A percentile compares a stretch with the other conserved stretches of the same genome.
Conservation (phyloP, 805 yeast genomes). For the Yamadazyma nakazawae region DNA sequence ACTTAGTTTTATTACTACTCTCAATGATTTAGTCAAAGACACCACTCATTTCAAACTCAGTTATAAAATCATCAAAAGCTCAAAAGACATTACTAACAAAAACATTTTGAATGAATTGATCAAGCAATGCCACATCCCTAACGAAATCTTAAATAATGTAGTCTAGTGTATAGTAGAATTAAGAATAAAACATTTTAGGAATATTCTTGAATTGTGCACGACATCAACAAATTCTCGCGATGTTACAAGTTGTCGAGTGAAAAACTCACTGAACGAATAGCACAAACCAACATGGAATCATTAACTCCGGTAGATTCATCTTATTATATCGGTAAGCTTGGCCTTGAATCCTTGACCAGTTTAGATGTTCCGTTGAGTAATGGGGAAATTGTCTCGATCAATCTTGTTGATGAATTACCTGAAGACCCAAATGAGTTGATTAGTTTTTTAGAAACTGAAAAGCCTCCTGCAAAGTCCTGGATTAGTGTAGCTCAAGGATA, state of each 20-base stretch:
- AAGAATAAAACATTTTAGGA: no score
- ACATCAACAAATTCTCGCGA: constrained; percentile 4
- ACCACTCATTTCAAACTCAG: background rate
- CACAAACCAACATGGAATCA: constrained; percentile 3
- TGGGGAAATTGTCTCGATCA: constrained; percentile 80
- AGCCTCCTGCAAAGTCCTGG: constrained; percentile 78
- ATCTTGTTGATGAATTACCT: constrained; percentile 76
- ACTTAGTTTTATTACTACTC: background rate
- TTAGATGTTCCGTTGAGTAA: constrained; percentile 74
- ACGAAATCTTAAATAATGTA: constrained; percentile 8
- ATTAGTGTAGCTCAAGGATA: constrained; percentile 78
- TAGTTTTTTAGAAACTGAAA: constrained; percentile 75
- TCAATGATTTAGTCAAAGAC: background rate
- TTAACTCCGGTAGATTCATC: constrained; percentile 22
- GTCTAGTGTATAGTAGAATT: background rate
- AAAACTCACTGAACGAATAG: constrained; percentile 1
- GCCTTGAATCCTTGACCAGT: constrained; percentile 25
- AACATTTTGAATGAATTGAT: constrained; percentile 3
- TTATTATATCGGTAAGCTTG: constrained; percentile 33
- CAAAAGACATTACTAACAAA: background rate
- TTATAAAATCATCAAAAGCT: constrained; percentile 1
- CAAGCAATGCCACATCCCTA: constrained; percentile 9
- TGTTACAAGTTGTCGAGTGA: constrained; percentile 8
- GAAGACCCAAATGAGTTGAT: constrained; percentile 86
- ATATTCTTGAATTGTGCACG: background rate